A percentile compares a stretch with the other conserved stretches of the same genome.
Conservation (phyloP, 805 yeast species). For the Teunomyces aglyptinius region DNA sequence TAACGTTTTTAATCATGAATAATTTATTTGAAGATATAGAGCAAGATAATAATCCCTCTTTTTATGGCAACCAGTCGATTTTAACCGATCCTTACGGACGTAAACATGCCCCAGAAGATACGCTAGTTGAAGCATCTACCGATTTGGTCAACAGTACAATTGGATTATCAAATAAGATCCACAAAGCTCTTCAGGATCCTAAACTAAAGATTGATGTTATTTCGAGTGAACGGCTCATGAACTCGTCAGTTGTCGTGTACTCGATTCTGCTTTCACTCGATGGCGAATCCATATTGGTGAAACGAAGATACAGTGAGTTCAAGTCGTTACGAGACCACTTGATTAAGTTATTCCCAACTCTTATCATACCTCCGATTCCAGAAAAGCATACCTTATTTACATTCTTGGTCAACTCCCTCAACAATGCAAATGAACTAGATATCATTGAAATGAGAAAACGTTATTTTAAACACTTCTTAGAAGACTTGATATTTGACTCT, state of each 20-base stretch:
- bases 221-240: slow-evolving; percentile 34
- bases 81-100: slow-evolving; percentile 26
- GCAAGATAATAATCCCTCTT: slow-evolving; percentile 46
- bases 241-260: slow-evolving; percentile 39
- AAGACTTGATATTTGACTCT: slow-evolving; percentile 34
- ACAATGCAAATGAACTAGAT: slow-evolving; percentile 32
- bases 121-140: background rate
- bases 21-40: slow-evolving; percentile 38
- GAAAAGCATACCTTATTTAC: slow-evolving; percentile 48
- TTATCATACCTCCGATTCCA: slow-evolving; percentile 44
- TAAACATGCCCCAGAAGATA: slow-evolving; percentile 7
- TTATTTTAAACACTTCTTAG: slow-evolving; percentile 43
- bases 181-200: slow-evolving; percentile 26
- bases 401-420: slow-evolving; percentile 39
- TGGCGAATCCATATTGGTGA: slow-evolving; percentile 29
- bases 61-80: slow-evolving; percentile 34
- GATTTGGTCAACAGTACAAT: slow-evolving; percentile 29
- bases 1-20: slow-evolving; percentile 5
- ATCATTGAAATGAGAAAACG: slow-evolving; percentile 51
- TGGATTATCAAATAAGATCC: slow-evolving; percentile 30
- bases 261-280: slow-evolving; percentile 27
- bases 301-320: slow-evolving; percentile 44
- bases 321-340: slow-evolving; percentile 41
- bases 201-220: slow-evolving; percentile 29
- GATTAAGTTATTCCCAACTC: slow-evolving; percentile 37